These are phyloP conservation scores for Candida albicans DNA, from an alignment of 1,139 yeast species.

Conservation along the genomic window DNA sequence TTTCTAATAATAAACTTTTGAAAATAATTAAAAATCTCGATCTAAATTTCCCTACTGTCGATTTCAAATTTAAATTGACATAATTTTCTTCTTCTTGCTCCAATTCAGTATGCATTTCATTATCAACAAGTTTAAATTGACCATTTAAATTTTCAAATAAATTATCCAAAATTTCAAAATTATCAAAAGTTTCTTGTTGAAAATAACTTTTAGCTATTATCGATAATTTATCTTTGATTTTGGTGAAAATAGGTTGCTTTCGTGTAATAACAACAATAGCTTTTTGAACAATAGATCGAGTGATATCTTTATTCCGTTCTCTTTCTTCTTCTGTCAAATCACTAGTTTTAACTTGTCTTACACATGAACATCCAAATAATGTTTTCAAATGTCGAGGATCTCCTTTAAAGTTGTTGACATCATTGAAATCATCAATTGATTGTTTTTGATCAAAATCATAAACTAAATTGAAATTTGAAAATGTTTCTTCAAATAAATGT, in stretches of 20 bases:
- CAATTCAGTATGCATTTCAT: constrained; percentile 17
- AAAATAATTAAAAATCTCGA: constrained; percentile 64
- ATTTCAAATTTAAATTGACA: constrained; percentile 73
- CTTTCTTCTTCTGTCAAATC: constrained; percentile 51
- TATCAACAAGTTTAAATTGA: constrained; percentile 29
- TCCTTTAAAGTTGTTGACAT: constrained; percentile 43
- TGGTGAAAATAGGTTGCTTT: constrained; percentile 79
- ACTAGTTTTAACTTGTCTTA: constrained; percentile 72
- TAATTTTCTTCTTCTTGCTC: constrained; percentile 49
- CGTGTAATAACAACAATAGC: constrained; percentile 85
- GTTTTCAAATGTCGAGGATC: constrained; percentile 62
- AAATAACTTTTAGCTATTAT: constrained; percentile 88
- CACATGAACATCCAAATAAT: constrained; percentile 90
- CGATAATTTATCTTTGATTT: constrained; percentile 84
- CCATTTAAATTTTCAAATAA: constrained; percentile 70
- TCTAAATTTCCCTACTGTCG: constrained; percentile 60
- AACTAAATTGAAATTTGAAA: constrained; percentile 85
- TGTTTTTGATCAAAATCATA: constrained; percentile 58
- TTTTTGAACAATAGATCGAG: constrained; percentile 89
- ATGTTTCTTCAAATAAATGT: constrained; percentile 87
- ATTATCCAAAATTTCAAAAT: constrained; percentile 64
- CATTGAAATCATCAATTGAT: constrained; percentile 46
- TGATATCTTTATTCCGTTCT: constrained; percentile 62
- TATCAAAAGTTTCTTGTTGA: constrained; percentile 73
- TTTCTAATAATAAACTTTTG: constrained; percentile 77